Base-by-base conservation (phyloP, 208 protist genomes). In the Lotmaria passim region DNA sequence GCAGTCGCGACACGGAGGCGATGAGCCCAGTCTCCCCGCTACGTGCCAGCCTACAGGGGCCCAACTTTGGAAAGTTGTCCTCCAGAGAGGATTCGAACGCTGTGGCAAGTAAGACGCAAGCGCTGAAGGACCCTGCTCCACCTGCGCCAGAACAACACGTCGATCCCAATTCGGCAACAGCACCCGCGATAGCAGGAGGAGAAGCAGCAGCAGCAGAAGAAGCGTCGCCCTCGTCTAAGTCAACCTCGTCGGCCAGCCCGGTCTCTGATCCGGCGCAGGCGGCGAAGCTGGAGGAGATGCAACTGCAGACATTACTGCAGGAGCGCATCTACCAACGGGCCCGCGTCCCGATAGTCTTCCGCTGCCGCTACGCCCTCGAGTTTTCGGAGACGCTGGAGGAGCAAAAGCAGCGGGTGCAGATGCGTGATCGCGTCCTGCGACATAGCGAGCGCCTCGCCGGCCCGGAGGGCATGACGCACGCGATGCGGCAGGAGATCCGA, bases 291-390 rank as follows among this genome's bases (percentile, higher is more conserved):
- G 53, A 69, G 44, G 64, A 58, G 60, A 44, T 71, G 74, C 44
- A 61, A 44, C 75, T 67, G 52, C 68, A 72, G 38, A 68, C 73
- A 12, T 48, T 63, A 7, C 41, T 86, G 44, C 66, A 82, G 55
- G 69, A 82, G 53, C 44, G 48, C 26, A 41, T 60, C 10, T 72
- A 70, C 36, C 58, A 70, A 26, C 66, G 50, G 0, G 46, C 38
- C 15, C 60, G 68, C 8, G 55, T 76, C 12, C 81, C 81, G 10
- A 63, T 50, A 12, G 69, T 86, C 44, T 86, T 86, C 52, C 67
- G 73, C n/a, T 78, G 59, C 36, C 56, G 48, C 58, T 78, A 78
- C 64, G 43, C 69, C 46, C 58, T 62, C 21, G 61, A 75, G 15
- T 68, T 75, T 38, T 68, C 38, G 23, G 62, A 69, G 58, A 73